Conservation (phyloP, 176 grass and related monocot genomes). For the Sorghum bicolor region Sorghum_bicolor_NCBIv3 NC_012878.2:58739001-58739500, state of each 20-base stretch:
- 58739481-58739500: not conserved
- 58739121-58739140: not conserved
- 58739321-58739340: no score
- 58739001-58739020: not conserved
- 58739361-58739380: no score
- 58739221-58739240: no score
- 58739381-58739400: no score
- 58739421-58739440: no score
- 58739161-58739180: not conserved
- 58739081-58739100: constrained; percentile 1
- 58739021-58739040: constrained; percentile 8
- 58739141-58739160: not conserved
- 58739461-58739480: not conserved
- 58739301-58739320: not conserved
- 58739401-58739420: no score
- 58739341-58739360: no score
- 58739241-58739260: not conserved
- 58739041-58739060: not conserved
- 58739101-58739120: constrained; percentile 15
- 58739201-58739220: not conserved
- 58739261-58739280: not conserved
- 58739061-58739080: constrained; percentile 36
- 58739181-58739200: not conserved
- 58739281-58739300: not conserved
- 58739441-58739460: no score